phyloP scores from a whole-genome alignment of 108 stramenopile species.

The Cyclostephanos invisitatus region DNA sequence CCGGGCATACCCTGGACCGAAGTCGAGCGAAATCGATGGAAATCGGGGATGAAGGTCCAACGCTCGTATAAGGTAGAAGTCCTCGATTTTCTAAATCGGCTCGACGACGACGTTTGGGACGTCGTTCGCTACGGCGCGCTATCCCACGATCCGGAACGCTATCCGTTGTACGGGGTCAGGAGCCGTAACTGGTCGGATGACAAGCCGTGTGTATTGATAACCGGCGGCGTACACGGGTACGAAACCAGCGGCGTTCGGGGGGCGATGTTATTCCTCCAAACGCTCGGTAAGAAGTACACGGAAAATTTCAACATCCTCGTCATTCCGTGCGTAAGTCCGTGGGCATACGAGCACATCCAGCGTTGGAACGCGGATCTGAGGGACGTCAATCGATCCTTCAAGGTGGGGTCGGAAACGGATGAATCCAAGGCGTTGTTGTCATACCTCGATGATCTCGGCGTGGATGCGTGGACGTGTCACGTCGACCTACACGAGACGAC shows the following conservation, averaged over 20 bases:
- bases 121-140: slow-evolving; percentile 57
- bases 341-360: slow-evolving; percentile 72
- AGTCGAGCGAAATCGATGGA: slow-evolving; percentile 58
- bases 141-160: slow-evolving; percentile 21
- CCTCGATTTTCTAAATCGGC: slow-evolving; percentile 29
- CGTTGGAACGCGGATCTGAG: slow-evolving; percentile 57
- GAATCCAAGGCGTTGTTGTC: slow-evolving; percentile 55
- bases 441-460: slow-evolving; percentile 25
- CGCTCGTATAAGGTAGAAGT: slow-evolving; percentile 64
- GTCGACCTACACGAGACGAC: slow-evolving; percentile 54
- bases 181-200: slow-evolving; percentile 26
- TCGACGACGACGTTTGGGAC: slow-evolving; percentile 18
- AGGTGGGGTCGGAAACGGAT: slow-evolving; percentile 44
- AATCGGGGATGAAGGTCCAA: slow-evolving; percentile 25
- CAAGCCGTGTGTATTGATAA: slow-evolving; percentile 55
- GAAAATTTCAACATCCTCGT: slow-evolving; percentile 58
- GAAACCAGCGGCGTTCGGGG: slow-evolving; percentile 79
- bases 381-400: slow-evolving; percentile 64
- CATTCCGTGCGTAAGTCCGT: slow-evolving; percentile 64
- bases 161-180: slow-evolving; percentile 52
- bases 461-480: slow-evolving; percentile 38
- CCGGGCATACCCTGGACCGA: slow-evolving; percentile 61
- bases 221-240: slow-evolving; percentile 83
- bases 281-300: slow-evolving; percentile 35
- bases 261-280: slow-evolving; percentile 58